Percentiles rank a stretch among this genome's conserved stretches.
Conservation (phyloP, 1,139 yeast genomes). For the Debaryomyces subglobosus region DNA sequence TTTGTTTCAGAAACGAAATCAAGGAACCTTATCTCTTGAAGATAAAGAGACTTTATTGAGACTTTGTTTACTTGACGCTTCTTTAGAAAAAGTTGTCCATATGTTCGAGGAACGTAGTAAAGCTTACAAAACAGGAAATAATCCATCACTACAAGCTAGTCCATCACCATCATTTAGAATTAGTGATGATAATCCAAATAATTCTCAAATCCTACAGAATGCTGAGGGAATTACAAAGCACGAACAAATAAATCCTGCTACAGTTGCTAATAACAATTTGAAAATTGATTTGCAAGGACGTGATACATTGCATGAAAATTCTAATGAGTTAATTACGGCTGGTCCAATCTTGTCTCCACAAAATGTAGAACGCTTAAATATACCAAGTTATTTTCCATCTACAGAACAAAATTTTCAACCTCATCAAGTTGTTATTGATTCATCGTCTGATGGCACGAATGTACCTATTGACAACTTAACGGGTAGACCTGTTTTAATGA, state of each 20-base stretch:
- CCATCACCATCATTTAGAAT: constrained; percentile 3
- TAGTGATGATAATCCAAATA: neutral
- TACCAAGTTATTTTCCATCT: constrained; percentile 27
- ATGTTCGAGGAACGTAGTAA: constrained; percentile 48
- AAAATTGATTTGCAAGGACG: constrained; percentile 13
- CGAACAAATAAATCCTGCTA: neutral
- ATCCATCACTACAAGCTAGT: neutral
- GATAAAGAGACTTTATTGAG: constrained; percentile 48
- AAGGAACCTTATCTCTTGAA: constrained; percentile 43
- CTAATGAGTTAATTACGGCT: constrained; percentile 53
- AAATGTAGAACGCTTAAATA: constrained; percentile 25
- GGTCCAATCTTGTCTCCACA: constrained; percentile 59
- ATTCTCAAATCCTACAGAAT: neutral
- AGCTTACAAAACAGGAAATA: constrained; percentile 7
- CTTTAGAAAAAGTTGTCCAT: constrained; percentile 46
- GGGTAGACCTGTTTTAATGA: constrained; percentile 69
- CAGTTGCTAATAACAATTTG: neutral
- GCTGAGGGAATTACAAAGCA: neutral
- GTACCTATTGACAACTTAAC: constrained; percentile 68
- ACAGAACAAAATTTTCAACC: constrained; percentile 49
- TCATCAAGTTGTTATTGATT: constrained; percentile 69
- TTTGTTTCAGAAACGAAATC: constrained; percentile 39
- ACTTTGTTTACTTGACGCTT: constrained; percentile 47
- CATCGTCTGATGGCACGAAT: constrained; percentile 54
- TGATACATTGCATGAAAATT: constrained; percentile 49